These are phyloP conservation scores for Erodium chrysanthum DNA, from an alignment of 441 rosid species.

Conservation along the genomic window DNA sequence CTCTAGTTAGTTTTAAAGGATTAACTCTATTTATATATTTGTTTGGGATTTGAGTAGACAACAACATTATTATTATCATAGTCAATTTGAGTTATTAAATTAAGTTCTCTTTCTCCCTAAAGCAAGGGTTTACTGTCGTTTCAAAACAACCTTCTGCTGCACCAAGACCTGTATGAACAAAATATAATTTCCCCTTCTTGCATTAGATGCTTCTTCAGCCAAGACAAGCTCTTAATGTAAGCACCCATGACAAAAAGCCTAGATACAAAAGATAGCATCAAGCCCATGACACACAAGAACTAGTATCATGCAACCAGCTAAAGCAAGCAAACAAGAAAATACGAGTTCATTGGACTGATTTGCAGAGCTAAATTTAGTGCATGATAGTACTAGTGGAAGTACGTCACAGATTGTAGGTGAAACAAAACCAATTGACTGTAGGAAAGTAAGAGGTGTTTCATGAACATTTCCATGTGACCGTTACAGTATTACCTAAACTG, in stretches of 20 bases:
- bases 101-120: neutral
- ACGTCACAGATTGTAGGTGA: slow-evolving; percentile 2
- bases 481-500: slow-evolving; percentile 62
- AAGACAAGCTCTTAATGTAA: neutral
- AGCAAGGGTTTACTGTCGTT: too few species aligned
- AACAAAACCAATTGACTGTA: slow-evolving; percentile 14
- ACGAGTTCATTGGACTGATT: neutral
- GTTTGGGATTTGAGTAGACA: too few species aligned
- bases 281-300: neutral
- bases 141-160: too few species aligned
- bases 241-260: neutral
- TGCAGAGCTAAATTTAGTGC: neutral
- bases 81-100: neutral
- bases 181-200: neutral
- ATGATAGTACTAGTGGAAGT: neutral
- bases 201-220: neutral
- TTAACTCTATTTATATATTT: too few species aligned
- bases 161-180: neutral
- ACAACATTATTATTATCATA: too few species aligned
- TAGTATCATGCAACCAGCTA: neutral
- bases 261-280: neutral
- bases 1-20: too few species aligned
- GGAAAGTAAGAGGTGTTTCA: slow-evolving; percentile 23
- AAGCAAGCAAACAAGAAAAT: neutral
- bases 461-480: slow-evolving; percentile 23